A percentile compares a stretch with the other conserved stretches of the same genome.
Conservation (phyloP, 352 stramenopile species). For the Pythium inflatum region DNA sequence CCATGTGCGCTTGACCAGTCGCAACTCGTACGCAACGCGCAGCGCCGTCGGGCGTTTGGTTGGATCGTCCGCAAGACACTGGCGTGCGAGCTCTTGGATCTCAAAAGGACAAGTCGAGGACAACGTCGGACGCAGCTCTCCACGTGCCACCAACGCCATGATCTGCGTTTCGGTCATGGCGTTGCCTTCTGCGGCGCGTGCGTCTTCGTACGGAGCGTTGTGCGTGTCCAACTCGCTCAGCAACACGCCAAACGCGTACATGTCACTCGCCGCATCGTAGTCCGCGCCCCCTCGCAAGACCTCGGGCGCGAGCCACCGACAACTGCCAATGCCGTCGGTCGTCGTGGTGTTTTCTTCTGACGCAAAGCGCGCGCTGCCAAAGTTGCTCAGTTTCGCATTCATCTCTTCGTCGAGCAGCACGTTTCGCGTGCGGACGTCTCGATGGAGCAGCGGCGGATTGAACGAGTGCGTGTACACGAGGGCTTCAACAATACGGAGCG, state of each 20-base stretch:
- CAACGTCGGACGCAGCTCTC: conserved; percentile 49
- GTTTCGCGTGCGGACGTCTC: conserved; percentile 64
- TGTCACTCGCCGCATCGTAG: conserved; percentile 56
- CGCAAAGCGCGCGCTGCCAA: conserved; percentile 44
- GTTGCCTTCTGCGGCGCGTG: conserved; percentile 29
- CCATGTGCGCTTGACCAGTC: conserved; percentile 3
- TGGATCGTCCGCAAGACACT: conserved; percentile 47
- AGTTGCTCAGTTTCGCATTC: conserved; percentile 48
- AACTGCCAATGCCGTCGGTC: conserved; percentile 53
- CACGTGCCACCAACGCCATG: conserved; percentile 53
- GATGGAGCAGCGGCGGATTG: conserved; percentile 55
- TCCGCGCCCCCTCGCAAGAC: conserved; percentile 49
- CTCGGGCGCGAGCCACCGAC: conserved; percentile 61
- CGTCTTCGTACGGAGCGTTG: conserved; percentile 42
- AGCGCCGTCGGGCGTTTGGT: conserved; percentile 46
- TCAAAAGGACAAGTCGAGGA: conserved; percentile 42
- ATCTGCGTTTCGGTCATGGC: conserved; percentile 52
- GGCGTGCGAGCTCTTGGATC: conserved; percentile 39
- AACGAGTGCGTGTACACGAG: conserved; percentile 78
- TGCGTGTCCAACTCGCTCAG: conserved; percentile 70
- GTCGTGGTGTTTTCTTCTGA: conserved; percentile 51
- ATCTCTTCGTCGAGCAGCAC: conserved; percentile 45
- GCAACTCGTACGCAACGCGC: conserved; percentile 54
- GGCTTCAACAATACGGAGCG: conserved; percentile 60
- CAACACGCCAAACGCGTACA: conserved; percentile 57